Percentiles rank a stretch among this genome's conserved stretches.
Conservation (phyloP, 108 stramenopile species). For the Parietichytrium sp. region DNA sequence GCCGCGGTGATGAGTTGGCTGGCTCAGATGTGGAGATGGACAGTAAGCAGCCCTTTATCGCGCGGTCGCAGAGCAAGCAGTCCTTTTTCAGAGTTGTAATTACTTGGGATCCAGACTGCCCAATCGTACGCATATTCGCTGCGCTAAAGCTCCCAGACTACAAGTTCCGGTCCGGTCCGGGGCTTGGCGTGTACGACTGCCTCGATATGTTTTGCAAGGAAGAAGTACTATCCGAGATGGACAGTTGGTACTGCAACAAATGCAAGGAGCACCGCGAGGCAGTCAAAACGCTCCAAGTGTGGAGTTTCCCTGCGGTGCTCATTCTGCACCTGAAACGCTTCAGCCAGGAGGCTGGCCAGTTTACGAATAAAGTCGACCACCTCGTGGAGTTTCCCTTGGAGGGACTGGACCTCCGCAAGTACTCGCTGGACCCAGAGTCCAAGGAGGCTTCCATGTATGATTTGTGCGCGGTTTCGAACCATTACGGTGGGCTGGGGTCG, state of each 20-base stretch:
- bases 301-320: conserved; percentile 83
- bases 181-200: conserved; percentile 63
- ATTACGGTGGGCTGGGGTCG: conserved; percentile 92
- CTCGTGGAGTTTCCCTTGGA: conserved; percentile 86
- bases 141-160: too few species aligned
- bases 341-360: conserved; percentile 71
- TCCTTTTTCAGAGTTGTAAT: neutral
- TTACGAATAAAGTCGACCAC: conserved; percentile 86
- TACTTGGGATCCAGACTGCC: neutral
- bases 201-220: conserved; percentile 84
- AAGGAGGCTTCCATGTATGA: conserved; percentile 83
- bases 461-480: conserved; percentile 94
- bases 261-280: conserved; percentile 89
- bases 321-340: conserved; percentile 95
- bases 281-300: conserved; percentile 89
- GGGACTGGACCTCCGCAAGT: conserved; percentile 78
- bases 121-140: neutral
- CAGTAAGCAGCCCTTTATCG: too few species aligned
- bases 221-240: conserved; percentile 89
- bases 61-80: too few species aligned
- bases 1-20: too few species aligned
- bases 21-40: too few species aligned
- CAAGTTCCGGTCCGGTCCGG: too few species aligned
- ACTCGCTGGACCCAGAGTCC: conserved; percentile 62
- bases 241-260: conserved; percentile 92